phyloP scores from a whole-genome alignment of 768 basidiomycete genomes.

The Fibroporia radiculosa region DNA sequence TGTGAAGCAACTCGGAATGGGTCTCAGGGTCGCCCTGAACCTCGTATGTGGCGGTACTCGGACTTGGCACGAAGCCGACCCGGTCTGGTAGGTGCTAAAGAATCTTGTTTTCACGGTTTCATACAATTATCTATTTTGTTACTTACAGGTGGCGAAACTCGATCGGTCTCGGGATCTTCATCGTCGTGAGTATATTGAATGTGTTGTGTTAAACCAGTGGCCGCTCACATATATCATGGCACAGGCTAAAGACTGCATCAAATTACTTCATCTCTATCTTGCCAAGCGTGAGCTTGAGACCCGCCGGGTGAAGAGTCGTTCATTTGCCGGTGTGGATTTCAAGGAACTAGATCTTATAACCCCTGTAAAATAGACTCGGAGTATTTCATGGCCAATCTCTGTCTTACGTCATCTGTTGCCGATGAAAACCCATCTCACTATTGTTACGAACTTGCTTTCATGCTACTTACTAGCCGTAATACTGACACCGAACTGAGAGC shows the following conservation, averaged over 20 bases:
- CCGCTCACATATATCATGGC: not conserved
- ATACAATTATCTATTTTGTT: not conserved
- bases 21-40: constrained; percentile 32
- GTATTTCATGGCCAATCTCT: too few species aligned
- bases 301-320: constrained; percentile 56
- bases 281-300: constrained; percentile 66
- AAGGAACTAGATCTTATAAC: constrained; percentile 61
- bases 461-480: too few species aligned
- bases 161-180: constrained; percentile 60
- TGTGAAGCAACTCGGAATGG: constrained; percentile 20
- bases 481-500: too few species aligned
- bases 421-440: too few species aligned
- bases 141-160: constrained; percentile 55
- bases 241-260: constrained; percentile 61
- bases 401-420: too few species aligned
- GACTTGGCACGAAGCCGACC: constrained; percentile 62
- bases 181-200: constrained; percentile 43
- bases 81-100: constrained; percentile 47
- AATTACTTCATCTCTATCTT: constrained; percentile 61
- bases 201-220: not conserved
- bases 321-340: constrained; percentile 69
- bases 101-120: not conserved
- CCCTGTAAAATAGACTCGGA: too few species aligned
- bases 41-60: constrained; percentile 49
- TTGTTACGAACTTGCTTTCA: too few species aligned